Conservation (phyloP, 2,329 filamentous ascomycete species). For the Aureobasidium sp. region DNA sequence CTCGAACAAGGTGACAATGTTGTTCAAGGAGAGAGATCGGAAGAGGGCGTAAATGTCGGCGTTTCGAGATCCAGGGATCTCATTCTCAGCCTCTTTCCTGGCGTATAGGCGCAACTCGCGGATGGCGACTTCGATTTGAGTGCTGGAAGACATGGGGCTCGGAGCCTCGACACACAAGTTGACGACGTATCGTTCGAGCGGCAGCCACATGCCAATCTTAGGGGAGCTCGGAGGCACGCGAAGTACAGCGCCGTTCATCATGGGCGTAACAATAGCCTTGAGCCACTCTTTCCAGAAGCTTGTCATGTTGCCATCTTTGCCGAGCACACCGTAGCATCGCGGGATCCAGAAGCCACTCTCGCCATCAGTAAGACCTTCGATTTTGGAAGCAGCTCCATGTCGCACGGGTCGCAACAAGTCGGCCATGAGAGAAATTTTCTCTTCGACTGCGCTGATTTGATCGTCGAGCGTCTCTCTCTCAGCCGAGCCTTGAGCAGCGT, state of each 20-base stretch:
- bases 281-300: slow-evolving; percentile 99
- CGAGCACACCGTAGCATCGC: slow-evolving; percentile 85
- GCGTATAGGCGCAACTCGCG: slow-evolving; percentile 88
- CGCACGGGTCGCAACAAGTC: slow-evolving; percentile 87
- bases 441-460: slow-evolving; percentile 89
- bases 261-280: slow-evolving; percentile 85
- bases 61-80: slow-evolving; percentile 84
- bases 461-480: slow-evolving; percentile 83
- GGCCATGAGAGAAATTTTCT: slow-evolving; percentile 95
- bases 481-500: slow-evolving; percentile 68
- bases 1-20: slow-evolving; percentile 88
- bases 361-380: slow-evolving; percentile 89
- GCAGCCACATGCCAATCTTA: slow-evolving; percentile 89
- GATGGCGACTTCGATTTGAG: slow-evolving; percentile 86
- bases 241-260: slow-evolving; percentile 80
- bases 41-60: slow-evolving; percentile 92
- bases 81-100: slow-evolving; percentile 85
- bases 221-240: slow-evolving; percentile 84
- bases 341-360: slow-evolving; percentile 96
- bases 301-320: slow-evolving; percentile 73
- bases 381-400: slow-evolving; percentile 92
- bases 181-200: slow-evolving; percentile 90
- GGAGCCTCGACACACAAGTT: slow-evolving; percentile 94
- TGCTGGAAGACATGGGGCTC: slow-evolving; percentile 86
- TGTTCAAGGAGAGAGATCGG: slow-evolving; percentile 79